Base-by-base conservation (phyloP, 257 asterid genomes). In the Fraxinus pennsylvanica region DNA sequence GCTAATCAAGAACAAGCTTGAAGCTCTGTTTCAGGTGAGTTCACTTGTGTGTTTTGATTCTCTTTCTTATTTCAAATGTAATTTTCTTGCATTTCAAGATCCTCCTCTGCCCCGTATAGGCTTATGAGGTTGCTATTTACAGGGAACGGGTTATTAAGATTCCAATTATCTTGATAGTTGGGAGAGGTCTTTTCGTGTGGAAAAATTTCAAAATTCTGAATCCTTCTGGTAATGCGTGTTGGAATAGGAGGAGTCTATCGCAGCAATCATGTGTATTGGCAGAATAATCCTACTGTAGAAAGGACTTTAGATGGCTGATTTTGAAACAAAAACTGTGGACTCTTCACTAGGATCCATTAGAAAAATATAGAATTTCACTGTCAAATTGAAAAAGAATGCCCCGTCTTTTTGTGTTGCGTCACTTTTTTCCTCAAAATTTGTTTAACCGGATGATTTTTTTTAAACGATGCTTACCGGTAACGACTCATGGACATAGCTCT, bases 1-100 rank as follows among this genome's bases (percentile, higher is more conserved):
- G 79, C 93, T 90, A n/a, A 91, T 89, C 80, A 93, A 90, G 90
- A 52, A 74, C 81, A 90, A 93, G 86, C 88, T 93, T 17, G 91
- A 89, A 79, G 79, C 90, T 30, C 83, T 93, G 59, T 81, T 92
- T 52, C 84, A 82, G 86, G 98, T 93, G 59, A 76, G 91, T 78
- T 45, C 38, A 30, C 35, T 32, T 3, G 35, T 32, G 5, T 32
- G 35, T 32, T 32, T 32, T 32, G 35, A 32, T 32, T 32, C 35
- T 32, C 35, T 32, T 32, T 32, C 35, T 32, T 32, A 32, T 32
- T 32, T 32, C 35, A 32, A 32, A 32, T 32, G 35, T 32, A 32
- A 32, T 32, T 32, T 32, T 32, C 35, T 32, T 32, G 35, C 35
- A 32, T 32, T 32, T 32, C 5, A 32, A 32, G 35, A 32, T 32